These are phyloP conservation scores for Alternaria postmessia DNA, from an alignment of 2,329 filamentous ascomycete genomes.

Conservation along the genomic window DNA sequence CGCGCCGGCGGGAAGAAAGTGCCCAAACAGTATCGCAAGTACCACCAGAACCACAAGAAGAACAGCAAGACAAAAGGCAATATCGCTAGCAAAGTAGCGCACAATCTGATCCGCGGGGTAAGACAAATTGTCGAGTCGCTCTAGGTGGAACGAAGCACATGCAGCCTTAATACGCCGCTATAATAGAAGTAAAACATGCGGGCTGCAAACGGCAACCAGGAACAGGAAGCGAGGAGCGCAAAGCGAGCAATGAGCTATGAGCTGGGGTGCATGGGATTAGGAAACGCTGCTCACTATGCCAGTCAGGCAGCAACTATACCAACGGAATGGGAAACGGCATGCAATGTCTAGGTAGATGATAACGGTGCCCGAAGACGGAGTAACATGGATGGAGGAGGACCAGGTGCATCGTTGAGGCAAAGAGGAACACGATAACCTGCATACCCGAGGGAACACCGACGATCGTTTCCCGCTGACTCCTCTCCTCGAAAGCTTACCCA, in stretches of 20 bases:
- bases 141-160: background rate
- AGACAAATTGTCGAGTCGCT: conserved; percentile 9
- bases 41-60: conserved; percentile 17
- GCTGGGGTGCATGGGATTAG: background rate
- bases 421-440: background rate
- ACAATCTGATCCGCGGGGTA: conserved; percentile 1
- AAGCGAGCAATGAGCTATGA: background rate
- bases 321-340: background rate
- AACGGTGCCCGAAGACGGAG: background rate
- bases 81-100: conserved; percentile 7
- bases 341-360: background rate
- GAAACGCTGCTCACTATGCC: background rate
- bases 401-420: background rate
- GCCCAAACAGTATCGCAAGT: conserved; percentile 28
- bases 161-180: background rate
- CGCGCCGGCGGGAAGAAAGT: conserved; percentile 26
- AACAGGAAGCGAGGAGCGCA: background rate
- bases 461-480: background rate
- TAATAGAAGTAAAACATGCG: background rate
- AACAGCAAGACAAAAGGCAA: conserved; percentile 4
- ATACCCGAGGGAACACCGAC: background rate
- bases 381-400: background rate
- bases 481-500: background rate
- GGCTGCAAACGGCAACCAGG: background rate
- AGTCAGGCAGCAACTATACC: background rate